Percentiles rank a stretch among this genome's conserved stretches.
phyloP scores from a whole-genome alignment of 2,329 filamentous ascomycete species.

The Ceratocystis diversiconidia region DNA sequence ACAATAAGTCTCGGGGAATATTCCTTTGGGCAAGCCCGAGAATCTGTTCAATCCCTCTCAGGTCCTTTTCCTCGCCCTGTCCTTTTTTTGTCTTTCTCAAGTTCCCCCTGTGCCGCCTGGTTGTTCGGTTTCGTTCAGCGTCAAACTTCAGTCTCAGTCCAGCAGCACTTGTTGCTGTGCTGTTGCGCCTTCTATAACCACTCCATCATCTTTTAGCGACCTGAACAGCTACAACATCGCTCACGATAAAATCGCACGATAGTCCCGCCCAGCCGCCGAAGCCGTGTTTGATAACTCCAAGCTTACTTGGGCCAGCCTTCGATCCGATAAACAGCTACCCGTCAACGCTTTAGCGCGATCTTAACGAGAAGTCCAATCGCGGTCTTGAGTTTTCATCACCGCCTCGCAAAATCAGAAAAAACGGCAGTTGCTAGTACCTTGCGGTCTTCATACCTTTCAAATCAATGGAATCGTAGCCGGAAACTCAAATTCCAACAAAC shows the following conservation, averaged over 20 bases:
- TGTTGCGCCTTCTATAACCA: background rate
- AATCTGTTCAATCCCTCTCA: conserved; percentile 8
- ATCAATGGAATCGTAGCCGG: conserved; percentile 8
- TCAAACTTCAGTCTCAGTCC: conserved; percentile 9
- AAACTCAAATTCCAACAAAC: conserved; percentile 8
- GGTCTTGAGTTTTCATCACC: background rate
- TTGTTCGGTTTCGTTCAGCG: conserved; percentile 2
- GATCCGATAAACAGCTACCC: background rate
- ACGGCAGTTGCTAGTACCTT: background rate
- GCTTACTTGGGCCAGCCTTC: background rate
- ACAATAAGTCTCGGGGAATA: conserved; percentile 10
- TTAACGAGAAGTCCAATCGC: background rate
- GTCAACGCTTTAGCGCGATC: background rate
- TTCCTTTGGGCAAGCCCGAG: conserved; percentile 10
- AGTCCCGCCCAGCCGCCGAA: background rate
- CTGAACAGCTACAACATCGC: background rate
- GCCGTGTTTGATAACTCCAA: background rate
- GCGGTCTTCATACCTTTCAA: background rate
- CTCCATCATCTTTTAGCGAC: background rate
- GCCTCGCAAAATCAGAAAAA: background rate
- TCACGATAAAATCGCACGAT: conserved; percentile 3
- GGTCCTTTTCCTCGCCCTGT: conserved; percentile 2
- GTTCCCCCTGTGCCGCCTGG: conserved; percentile 1
- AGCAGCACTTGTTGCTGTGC: conserved; percentile 4
- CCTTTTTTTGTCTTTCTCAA: conserved; percentile 5